These are phyloP conservation scores for Brassica cretica DNA, from an alignment of 345 rosid genomes.

Conservation along the genomic window DNA sequence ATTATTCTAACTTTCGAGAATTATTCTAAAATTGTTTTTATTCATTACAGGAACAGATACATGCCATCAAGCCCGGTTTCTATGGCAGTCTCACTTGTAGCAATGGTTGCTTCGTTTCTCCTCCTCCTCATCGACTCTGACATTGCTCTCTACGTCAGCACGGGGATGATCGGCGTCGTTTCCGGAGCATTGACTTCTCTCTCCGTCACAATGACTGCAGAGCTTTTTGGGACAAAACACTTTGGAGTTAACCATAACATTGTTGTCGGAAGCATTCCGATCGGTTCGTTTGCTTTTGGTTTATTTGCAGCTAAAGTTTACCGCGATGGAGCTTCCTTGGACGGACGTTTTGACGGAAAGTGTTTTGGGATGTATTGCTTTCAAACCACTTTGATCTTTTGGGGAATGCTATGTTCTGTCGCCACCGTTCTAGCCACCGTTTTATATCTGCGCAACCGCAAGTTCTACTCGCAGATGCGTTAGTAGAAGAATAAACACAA, in stretches of 20 bases:
- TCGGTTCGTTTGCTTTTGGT: constrained; percentile 80
- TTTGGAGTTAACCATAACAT: constrained; percentile 88
- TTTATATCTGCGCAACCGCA: constrained; percentile 55
- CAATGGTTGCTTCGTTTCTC: constrained; percentile 65
- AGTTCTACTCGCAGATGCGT: constrained; percentile 45
- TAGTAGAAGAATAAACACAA: background rate
- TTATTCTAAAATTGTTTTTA: background rate
- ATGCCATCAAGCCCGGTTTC: constrained; percentile 56
- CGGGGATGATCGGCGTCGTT: constrained; percentile 63
- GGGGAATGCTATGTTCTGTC: constrained; percentile 64
- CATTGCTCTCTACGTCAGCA: constrained; percentile 57
- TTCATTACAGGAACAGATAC: constrained; percentile 47
- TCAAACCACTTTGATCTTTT: constrained; percentile 56
- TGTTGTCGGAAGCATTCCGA: constrained; percentile 71
- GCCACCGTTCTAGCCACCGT: constrained; percentile 58
- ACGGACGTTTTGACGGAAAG: constrained; percentile 37
- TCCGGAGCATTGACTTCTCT: constrained; percentile 82
- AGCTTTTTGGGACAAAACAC: constrained; percentile 70
- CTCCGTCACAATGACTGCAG: constrained; percentile 65
- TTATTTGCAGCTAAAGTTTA: constrained; percentile 67
- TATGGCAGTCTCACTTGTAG: constrained; percentile 55
- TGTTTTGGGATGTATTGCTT: constrained; percentile 78
- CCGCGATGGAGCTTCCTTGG: constrained; percentile 38
- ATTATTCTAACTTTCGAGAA: background rate
- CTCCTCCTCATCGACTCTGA: constrained; percentile 49